Evolutionary conservation across 148 eudicot genomes (phyloP).

Genomic region (Fagopyrum tataricum): DNA sequence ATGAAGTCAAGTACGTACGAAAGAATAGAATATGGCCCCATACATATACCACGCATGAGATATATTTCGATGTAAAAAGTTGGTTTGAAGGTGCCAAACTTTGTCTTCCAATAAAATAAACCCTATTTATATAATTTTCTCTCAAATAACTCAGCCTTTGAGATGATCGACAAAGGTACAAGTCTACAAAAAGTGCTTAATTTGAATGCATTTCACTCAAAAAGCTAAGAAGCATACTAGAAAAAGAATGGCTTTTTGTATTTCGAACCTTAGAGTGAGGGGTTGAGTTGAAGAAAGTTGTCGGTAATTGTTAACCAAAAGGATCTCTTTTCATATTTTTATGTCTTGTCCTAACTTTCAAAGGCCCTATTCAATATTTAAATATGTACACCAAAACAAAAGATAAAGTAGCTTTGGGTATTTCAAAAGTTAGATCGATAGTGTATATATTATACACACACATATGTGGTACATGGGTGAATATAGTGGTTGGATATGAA

Average conservation of each 20-base stretch:
- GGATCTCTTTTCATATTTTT: slow-evolving; percentile 2
- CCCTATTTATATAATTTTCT: not conserved
- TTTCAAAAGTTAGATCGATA: slow-evolving; percentile 1
- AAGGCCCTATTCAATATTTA: not conserved
- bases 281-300: not conserved
- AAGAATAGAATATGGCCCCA: not conserved
- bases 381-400: slow-evolving; percentile 1
- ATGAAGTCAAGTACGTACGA: not conserved
- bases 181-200: not conserved
- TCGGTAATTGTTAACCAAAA: slow-evolving; percentile 3
- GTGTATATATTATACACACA: not conserved
- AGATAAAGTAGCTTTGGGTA: not conserved
- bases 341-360: slow-evolving; percentile 8
- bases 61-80: not conserved
- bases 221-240: not conserved
- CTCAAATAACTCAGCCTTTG: not conserved
- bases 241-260: not conserved
- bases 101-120: not conserved
- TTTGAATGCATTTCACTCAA: slow-evolving; percentile 8
- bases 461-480: not conserved
- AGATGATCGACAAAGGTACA: not conserved
- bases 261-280: not conserved
- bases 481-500: not conserved
- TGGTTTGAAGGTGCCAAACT: not conserved
- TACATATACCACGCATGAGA: not conserved